Conservation (phyloP, 129 eudicot genomes). For the Arctium lappa region DNA sequence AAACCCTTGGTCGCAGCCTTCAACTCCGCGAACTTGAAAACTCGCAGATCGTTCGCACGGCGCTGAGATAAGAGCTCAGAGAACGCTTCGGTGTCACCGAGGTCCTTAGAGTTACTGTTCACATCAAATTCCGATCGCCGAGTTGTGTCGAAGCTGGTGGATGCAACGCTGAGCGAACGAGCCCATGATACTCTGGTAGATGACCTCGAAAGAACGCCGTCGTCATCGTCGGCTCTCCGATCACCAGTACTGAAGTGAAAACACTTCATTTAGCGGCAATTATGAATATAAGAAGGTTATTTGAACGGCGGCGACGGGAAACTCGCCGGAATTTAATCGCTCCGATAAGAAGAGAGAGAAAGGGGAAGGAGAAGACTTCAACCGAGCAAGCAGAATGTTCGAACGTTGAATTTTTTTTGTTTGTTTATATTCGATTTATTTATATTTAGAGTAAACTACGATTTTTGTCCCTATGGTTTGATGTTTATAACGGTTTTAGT, state of each 20-base stretch:
- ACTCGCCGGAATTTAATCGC: slow-evolving; percentile 4
- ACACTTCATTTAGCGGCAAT: slow-evolving; percentile 50
- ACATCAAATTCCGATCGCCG: slow-evolving; percentile 64
- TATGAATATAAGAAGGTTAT: neutral
- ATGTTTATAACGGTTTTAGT: no score
- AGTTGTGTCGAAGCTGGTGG: slow-evolving; percentile 40
- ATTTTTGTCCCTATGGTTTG: no score
- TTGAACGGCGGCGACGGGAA: neutral
- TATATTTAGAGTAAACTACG: no score
- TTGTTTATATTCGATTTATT: neutral
- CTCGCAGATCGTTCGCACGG: slow-evolving; percentile 66
- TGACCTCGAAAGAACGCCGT: slow-evolving; percentile 40
- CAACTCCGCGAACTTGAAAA: slow-evolving; percentile 61
- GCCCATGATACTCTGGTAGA: slow-evolving; percentile 72
- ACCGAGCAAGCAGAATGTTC: slow-evolving; percentile 16
- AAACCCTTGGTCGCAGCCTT: slow-evolving; percentile 75
- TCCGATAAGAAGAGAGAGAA: neutral
- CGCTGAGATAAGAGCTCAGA: slow-evolving; percentile 47
- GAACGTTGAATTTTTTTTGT: slow-evolving; percentile 20
- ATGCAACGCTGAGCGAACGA: slow-evolving; percentile 72
- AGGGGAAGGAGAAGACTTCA: slow-evolving; percentile 24
- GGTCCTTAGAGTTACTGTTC: slow-evolving; percentile 35
- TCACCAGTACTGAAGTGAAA: slow-evolving; percentile 64
- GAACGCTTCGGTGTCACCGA: slow-evolving; percentile 41
- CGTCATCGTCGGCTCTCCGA: slow-evolving; percentile 15